phyloP scores from a whole-genome alignment of 768 basidiomycete genomes.

The Melanogaster broomeanus region DNA sequence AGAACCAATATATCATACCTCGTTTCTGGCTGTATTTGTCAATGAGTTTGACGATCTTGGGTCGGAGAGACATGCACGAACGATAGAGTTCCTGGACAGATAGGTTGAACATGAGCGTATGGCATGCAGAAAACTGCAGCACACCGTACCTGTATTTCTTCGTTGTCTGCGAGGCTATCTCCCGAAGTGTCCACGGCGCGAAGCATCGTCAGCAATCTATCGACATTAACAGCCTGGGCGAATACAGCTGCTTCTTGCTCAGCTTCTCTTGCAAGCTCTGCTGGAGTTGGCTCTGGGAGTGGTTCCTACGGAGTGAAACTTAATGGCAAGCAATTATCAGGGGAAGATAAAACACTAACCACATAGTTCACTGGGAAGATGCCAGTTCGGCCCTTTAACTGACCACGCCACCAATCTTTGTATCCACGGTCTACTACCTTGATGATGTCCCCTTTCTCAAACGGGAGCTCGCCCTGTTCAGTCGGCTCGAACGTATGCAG shows the following conservation, averaged over 20 bases:
- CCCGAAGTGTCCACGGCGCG: constrained; percentile 70
- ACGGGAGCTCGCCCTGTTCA: constrained; percentile 87
- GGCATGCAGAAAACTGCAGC: neutral
- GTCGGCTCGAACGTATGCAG: constrained; percentile 87
- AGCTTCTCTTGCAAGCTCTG: constrained; percentile 77
- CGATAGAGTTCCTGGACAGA: constrained; percentile 79
- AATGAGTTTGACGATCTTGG: constrained; percentile 95
- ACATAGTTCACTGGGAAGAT: constrained; percentile 99
- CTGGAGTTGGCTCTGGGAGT: constrained; percentile 79
- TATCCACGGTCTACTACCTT: constrained; percentile 93
- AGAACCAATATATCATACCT: constrained; percentile 35
- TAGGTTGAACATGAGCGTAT: constrained; percentile 1
- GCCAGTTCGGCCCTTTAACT: constrained; percentile 84
- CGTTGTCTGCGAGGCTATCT: constrained; percentile 87
- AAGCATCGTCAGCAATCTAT: constrained; percentile 75
- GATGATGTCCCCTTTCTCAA: constrained; percentile 91
- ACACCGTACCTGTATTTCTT: constrained; percentile 74
- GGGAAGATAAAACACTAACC: constrained; percentile 46
- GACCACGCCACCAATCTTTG: constrained; percentile 97
- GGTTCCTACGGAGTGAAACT: constrained; percentile 55
- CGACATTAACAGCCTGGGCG: constrained; percentile 81
- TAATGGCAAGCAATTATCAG: neutral
- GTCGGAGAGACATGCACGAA: constrained; percentile 83
- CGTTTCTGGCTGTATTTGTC: constrained; percentile 97
- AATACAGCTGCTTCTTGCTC: constrained; percentile 90